phyloP scores from a whole-genome alignment of 2,329 filamentous ascomycete species.

The Didymella glomerata region DNA sequence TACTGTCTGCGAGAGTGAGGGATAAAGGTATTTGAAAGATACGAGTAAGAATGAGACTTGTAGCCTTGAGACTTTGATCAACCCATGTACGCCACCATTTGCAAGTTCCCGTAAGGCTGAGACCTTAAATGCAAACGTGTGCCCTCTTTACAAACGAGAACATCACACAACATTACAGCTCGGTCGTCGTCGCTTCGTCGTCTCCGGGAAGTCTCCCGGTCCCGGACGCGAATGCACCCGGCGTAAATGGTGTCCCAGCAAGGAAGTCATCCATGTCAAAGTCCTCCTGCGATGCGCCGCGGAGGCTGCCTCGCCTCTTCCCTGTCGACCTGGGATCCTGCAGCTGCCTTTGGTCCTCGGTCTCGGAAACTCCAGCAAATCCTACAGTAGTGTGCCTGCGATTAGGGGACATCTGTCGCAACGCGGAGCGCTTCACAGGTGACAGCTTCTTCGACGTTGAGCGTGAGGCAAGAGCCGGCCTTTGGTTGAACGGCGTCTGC shows the following conservation, averaged over 20 bases:
- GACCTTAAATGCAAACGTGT: neutral
- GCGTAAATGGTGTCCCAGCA: slow-evolving; percentile 50
- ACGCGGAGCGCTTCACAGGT: slow-evolving; percentile 38
- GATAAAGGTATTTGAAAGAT: slow-evolving; percentile 8
- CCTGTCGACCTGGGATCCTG: slow-evolving; percentile 10
- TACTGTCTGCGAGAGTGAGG: neutral
- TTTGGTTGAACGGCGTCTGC: slow-evolving; percentile 40
- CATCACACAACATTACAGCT: slow-evolving; percentile 25
- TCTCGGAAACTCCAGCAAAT: slow-evolving; percentile 27
- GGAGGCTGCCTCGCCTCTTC: slow-evolving; percentile 33
- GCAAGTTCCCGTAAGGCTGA: slow-evolving; percentile 8
- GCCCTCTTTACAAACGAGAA: neutral
- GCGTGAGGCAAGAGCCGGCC: slow-evolving; percentile 18
- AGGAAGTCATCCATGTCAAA: slow-evolving; percentile 54
- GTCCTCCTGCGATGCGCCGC: slow-evolving; percentile 32
- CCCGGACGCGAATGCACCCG: slow-evolving; percentile 33
- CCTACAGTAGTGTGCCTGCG: slow-evolving; percentile 44
- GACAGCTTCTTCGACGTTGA: slow-evolving; percentile 29
- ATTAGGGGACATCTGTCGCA: slow-evolving; percentile 47
- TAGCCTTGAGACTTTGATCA: slow-evolving; percentile 5
- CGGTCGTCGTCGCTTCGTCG: slow-evolving; percentile 32
- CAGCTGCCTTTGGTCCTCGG: slow-evolving; percentile 20
- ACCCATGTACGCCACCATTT: slow-evolving; percentile 1
- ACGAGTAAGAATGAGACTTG: neutral
- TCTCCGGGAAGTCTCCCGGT: slow-evolving; percentile 36